Evolutionary conservation across 495 filamentous ascomycete genomes (phyloP), one percentile per base, ranked within the genome.

Genomic region (Pseudevernia furfuracea): DNA sequence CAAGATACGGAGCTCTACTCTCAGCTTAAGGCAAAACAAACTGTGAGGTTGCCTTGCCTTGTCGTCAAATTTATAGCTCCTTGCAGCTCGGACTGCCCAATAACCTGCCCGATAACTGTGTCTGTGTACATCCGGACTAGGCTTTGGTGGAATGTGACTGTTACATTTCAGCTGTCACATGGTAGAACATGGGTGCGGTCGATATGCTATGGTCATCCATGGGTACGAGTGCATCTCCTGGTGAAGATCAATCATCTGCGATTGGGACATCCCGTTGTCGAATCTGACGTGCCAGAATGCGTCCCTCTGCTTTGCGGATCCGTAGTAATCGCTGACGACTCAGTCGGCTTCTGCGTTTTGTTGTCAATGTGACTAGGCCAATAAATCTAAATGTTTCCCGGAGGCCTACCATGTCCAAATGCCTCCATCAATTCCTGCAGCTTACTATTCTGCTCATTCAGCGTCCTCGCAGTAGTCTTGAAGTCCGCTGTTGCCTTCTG

Each of bases 381-480:
- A 82, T 84, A 86, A 76, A 82, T 86, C 64, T 81, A 83, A 68
- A 83, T 84, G 64, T 78, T 81, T 69, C 82, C 83, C 52, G 85
- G 78, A 70, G 86, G 84, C 60, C 79, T 81, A 52, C 81, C 79
- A 67, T 86, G 83, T 44, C 83, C 83, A 49, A 85, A 80, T 56
- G 78, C 81, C 64, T 81, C 78, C 7, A 84, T 74, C 55, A 84
- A 79, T 72, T 83, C 84, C 63, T 81, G 77, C 68, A 87, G 69
- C 52, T 79, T 81, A 48, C 76, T 79, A 66, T 84, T 84, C 65
- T 87, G 85, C 15, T 74, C 72, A 44, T 79, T 80, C 59, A 87
- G 67, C 66, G 78, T 78, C 49, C 76, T 77, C 21, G 82, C 82
- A 21, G 82, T 81, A 41, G 70, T 74, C 61, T 77, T 78, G 70